Conservation (phyloP, 2,329 filamentous ascomycete species). For the Microsporum audouinii region DNA sequence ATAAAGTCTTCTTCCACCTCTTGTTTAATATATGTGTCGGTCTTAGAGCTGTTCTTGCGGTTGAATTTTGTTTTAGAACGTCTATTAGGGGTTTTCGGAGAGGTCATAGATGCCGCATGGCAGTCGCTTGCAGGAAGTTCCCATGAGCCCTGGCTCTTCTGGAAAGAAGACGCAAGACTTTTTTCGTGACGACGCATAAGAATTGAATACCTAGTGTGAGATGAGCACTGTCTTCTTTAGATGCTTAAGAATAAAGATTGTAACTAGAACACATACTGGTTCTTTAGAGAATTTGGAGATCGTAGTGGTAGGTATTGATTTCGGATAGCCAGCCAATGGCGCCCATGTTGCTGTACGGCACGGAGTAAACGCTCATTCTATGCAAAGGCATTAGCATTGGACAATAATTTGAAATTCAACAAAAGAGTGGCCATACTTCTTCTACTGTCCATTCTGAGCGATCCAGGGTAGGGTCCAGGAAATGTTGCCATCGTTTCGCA, state of each 20-base stretch:
- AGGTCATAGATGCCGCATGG: neutral
- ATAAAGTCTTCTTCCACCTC: neutral
- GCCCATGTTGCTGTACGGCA: neutral
- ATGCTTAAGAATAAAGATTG: neutral
- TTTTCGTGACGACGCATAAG: neutral
- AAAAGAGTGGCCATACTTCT: neutral
- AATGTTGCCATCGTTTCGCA: slow-evolving; percentile 6
- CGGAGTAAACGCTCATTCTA: neutral
- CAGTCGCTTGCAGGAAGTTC: neutral
- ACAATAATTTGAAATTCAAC: neutral
- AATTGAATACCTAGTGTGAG: neutral
- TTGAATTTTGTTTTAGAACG: neutral
- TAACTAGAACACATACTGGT: neutral
- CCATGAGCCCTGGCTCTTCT: neutral
- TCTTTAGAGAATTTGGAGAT: slow-evolving; percentile 4
- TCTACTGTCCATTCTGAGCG: slow-evolving; percentile 3
- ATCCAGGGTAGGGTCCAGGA: slow-evolving; percentile 2
- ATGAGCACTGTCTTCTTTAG: neutral
- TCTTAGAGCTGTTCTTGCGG: neutral
- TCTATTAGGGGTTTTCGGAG: neutral
- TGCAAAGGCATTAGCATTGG: neutral
- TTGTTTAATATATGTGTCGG: neutral
- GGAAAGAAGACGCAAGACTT: neutral
- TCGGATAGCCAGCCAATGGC: slow-evolving; percentile 2
- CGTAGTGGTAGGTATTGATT: slow-evolving; percentile 1